Percentiles rank a stretch among this genome's conserved stretches.
phyloP scores from a whole-genome alignment of 176 grass and related monocot species.

The Ensete ventricosum region DNA sequence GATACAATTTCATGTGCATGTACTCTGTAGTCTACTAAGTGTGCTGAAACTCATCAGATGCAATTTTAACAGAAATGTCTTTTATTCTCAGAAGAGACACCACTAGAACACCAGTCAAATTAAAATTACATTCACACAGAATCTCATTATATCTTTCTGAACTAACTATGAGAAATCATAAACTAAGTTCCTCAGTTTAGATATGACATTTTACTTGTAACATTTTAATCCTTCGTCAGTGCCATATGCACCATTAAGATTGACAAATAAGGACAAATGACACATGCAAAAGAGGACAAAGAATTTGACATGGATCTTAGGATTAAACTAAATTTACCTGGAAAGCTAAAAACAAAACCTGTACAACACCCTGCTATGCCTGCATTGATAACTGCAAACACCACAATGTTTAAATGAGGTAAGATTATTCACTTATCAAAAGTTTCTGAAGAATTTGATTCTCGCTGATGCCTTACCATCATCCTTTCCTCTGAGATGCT shows the following conservation, averaged over 20 bases:
- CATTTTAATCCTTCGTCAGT: neutral
- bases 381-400: conserved; percentile 17
- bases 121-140: too few species aligned
- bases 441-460: neutral
- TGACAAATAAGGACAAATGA: neutral
- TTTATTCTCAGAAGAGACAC: too few species aligned
- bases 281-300: neutral
- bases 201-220: neutral
- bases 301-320: neutral
- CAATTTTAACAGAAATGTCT: too few species aligned
- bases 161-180: too few species aligned
- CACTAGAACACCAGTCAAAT: too few species aligned
- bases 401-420: neutral
- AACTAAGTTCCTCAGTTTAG: too few species aligned
- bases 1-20: too few species aligned
- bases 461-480: neutral
- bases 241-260: neutral
- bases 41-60: too few species aligned
- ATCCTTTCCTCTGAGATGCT: conserved; percentile 4
- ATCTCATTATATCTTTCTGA: too few species aligned
- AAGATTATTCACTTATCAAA: too few species aligned
- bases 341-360: conserved; percentile 14
- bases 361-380: conserved; percentile 20
- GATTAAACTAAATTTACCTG: neutral
- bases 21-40: too few species aligned